Evolutionary conservation across 768 basidiomycete species (phyloP).

Genomic region (Amanita rimosa): DNA sequence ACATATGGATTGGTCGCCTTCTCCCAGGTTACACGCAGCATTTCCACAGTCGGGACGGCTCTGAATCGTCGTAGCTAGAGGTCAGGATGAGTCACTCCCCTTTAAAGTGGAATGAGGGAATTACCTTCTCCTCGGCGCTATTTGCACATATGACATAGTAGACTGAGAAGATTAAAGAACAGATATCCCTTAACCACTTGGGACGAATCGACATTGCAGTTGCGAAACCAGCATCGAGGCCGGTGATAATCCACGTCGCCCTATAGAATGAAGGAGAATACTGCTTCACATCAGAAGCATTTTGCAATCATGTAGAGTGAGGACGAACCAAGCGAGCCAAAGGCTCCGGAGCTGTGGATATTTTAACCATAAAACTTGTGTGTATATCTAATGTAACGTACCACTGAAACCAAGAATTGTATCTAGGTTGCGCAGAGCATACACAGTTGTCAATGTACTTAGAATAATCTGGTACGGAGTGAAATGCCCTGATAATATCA

Average conservation of each 20-base stretch:
- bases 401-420: constrained; percentile 75
- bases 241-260: constrained; percentile 90
- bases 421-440: constrained; percentile 76
- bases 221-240: constrained; percentile 95
- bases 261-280: constrained; percentile 92
- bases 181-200: constrained; percentile 84
- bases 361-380: constrained; percentile 2
- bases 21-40: constrained; percentile 94
- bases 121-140: constrained; percentile 92
- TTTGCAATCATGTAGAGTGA: not conserved
- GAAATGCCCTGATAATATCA: constrained; percentile 62
- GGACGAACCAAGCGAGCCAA: constrained; percentile 69
- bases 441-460: constrained; percentile 75
- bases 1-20: constrained; percentile 93
- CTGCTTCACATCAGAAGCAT: constrained; percentile 23
- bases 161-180: constrained; percentile 71
- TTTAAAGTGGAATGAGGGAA: not conserved
- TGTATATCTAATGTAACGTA: constrained; percentile 23
- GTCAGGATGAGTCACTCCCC: not conserved
- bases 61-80: constrained; percentile 65
- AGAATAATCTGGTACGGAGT: constrained; percentile 96
- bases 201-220: constrained; percentile 90
- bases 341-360: constrained; percentile 74
- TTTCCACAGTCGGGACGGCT: constrained; percentile 91
- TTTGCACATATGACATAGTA: constrained; percentile 86